A percentile compares a stretch with the other conserved stretches of the same genome.
These are phyloP conservation scores for Globisporangium parvum DNA, from an alignment of 352 stramenopile species.

Conservation along the genomic window DNA sequence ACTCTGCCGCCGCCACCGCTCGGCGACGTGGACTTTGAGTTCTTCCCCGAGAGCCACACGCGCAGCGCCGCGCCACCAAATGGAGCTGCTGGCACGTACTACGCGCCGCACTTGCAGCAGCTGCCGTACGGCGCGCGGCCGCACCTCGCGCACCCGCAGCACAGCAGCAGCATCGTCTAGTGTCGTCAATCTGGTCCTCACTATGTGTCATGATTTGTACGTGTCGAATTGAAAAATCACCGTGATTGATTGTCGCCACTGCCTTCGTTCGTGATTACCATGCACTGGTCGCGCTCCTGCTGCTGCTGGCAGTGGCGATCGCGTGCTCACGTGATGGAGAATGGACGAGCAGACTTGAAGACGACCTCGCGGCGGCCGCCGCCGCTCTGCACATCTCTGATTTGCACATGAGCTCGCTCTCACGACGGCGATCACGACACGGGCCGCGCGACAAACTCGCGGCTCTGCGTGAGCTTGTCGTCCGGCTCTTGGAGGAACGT, in stretches of 20 bases:
- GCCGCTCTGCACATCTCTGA: too few species aligned
- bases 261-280: background rate
- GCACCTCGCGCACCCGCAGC: slow-evolving; percentile 14
- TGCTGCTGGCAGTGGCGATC: too few species aligned
- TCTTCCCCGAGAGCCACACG: slow-evolving; percentile 14
- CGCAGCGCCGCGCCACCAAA: background rate
- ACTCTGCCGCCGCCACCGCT: slow-evolving; percentile 14
- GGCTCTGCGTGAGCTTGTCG: slow-evolving; percentile 80
- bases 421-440: background rate
- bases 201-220: background rate
- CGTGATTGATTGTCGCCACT: background rate
- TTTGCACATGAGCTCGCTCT: background rate
- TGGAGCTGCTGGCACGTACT: background rate
- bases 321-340: background rate
- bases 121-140: slow-evolving; percentile 8
- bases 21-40: slow-evolving; percentile 23
- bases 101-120: slow-evolving; percentile 5
- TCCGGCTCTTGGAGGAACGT: slow-evolving; percentile 65
- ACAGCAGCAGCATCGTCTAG: slow-evolving; percentile 12
- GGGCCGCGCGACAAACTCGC: slow-evolving; percentile 63
- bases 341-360: background rate
- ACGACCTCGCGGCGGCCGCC: too few species aligned
- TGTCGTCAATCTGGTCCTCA: slow-evolving; percentile 7
- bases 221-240: slow-evolving; percentile 2
- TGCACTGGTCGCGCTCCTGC: too few species aligned